phyloP scores from a whole-genome alignment of 495 filamentous ascomycete genomes.

The Daldinia decipiens region DNA sequence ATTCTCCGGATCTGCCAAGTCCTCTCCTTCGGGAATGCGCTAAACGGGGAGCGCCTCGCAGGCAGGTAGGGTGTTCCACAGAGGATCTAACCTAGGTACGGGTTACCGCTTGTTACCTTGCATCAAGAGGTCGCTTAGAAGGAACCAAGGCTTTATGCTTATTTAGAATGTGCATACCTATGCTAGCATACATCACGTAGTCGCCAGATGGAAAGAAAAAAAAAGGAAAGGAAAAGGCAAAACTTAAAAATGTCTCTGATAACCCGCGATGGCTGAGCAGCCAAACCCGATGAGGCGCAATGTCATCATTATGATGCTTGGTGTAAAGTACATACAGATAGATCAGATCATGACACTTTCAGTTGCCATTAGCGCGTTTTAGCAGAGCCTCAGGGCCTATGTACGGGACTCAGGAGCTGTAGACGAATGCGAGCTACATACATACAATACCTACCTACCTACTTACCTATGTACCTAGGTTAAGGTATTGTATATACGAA shows the following conservation, averaged over 20 bases:
- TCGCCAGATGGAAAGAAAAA: conserved; percentile 6
- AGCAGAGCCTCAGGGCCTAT: conserved; percentile 36
- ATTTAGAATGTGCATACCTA: background rate
- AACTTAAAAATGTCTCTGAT: conserved; percentile 7
- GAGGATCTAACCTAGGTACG: conserved; percentile 28
- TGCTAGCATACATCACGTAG: no score
- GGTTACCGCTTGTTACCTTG: conserved; percentile 29
- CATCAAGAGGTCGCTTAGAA: conserved; percentile 10
- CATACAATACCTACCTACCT: no score
- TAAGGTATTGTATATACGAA: no score
- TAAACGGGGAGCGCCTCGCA: conserved; percentile 28
- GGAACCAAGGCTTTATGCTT: conserved; percentile 23
- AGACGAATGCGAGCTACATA: background rate
- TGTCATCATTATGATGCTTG: conserved; percentile 33
- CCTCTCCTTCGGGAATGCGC: conserved; percentile 32
- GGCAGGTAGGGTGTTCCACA: conserved; percentile 28
- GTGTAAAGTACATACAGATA: conserved; percentile 12
- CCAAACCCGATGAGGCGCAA: conserved; percentile 1
- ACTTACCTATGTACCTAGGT: no score
- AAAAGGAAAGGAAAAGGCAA: conserved; percentile 6
- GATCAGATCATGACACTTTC: conserved; percentile 32
- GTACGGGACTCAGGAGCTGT: no score
- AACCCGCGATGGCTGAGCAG: background rate
- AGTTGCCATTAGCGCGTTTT: conserved; percentile 27
- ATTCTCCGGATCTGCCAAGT: conserved; percentile 39